Evolutionary conservation across 768 basidiomycete genomes (phyloP).

Genomic region (Tylopilus intermedius): DNA sequence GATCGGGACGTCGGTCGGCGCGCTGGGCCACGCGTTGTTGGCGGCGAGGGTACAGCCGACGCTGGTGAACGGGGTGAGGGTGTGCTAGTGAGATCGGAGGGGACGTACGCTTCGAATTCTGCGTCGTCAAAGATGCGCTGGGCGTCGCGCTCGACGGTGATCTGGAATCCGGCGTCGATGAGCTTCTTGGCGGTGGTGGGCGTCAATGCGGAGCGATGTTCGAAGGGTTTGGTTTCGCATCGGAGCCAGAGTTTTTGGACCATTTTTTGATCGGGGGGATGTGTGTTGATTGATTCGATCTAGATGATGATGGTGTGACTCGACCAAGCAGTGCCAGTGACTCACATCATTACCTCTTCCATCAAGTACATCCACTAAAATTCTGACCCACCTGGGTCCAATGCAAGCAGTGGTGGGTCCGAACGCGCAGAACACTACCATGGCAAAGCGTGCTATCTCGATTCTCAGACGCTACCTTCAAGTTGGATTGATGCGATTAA

Average conservation of each 20-base stretch:
- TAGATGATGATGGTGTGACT: neutral
- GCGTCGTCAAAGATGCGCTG: conserved; percentile 91
- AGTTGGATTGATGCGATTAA: too few species aligned
- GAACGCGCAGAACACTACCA: too few species aligned
- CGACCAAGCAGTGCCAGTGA: neutral
- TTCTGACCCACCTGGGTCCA: too few species aligned
- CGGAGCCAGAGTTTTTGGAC: conserved; percentile 79
- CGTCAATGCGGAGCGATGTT: conserved; percentile 87
- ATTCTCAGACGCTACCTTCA: too few species aligned
- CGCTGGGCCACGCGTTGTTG: conserved; percentile 85
- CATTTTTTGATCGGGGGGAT: neutral
- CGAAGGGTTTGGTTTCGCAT: conserved; percentile 95
- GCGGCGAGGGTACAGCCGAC: conserved; percentile 85
- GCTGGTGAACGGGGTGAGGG: conserved; percentile 35
- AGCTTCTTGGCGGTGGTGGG: conserved; percentile 86
- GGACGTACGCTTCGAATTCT: conserved; percentile 84
- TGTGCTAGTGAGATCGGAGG: conserved; percentile 8
- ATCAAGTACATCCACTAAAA: too few species aligned
- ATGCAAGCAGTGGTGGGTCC: too few species aligned
- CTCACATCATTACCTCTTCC: neutral
- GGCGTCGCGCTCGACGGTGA: conserved; percentile 87
- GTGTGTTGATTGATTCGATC: neutral
- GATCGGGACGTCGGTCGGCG: conserved; percentile 71
- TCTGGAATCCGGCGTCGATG: conserved; percentile 84
- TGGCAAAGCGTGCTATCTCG: too few species aligned